A percentile compares a stretch with the other conserved stretches of the same genome.
Conservation (phyloP, 2,329 filamentous ascomycete genomes). For the Arthroderma uncinatum region DNA sequence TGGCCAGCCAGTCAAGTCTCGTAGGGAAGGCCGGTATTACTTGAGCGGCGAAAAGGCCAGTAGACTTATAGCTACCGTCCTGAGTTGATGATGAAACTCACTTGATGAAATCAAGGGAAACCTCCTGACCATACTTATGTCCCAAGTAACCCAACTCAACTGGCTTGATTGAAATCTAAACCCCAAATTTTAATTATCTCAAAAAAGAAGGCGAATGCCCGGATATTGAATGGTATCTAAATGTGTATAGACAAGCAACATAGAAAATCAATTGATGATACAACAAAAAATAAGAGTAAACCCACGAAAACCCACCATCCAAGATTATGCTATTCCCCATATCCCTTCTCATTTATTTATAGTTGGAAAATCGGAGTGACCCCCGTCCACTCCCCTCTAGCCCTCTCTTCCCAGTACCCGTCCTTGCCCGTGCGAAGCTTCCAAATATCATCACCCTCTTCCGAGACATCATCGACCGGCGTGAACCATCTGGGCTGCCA, state of each 20-base stretch:
- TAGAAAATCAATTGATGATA: neutral
- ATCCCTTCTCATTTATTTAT: constrained; percentile 9
- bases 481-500: constrained; percentile 79
- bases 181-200: neutral
- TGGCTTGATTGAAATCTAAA: neutral
- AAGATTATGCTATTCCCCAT: neutral
- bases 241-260: neutral
- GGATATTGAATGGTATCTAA: neutral
- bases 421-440: constrained; percentile 60
- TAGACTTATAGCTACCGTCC: constrained; percentile 24
- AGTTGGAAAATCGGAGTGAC: constrained; percentile 45
- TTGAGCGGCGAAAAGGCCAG: constrained; percentile 31
- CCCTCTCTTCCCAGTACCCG: constrained; percentile 85
- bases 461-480: constrained; percentile 41
- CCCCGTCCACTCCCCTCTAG: constrained; percentile 53
- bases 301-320: neutral
- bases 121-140: no score
- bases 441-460: constrained; percentile 12
- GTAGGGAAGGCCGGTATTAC: constrained; percentile 32
- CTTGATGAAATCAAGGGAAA: no score
- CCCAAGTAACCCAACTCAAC: neutral
- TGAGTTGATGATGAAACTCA: constrained; percentile 1
- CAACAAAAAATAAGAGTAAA: neutral
- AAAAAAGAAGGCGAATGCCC: neutral
- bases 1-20: constrained; percentile 13